phyloP scores from a whole-genome alignment of 306 rosid species.

The Canavalia gladiata region DNA sequence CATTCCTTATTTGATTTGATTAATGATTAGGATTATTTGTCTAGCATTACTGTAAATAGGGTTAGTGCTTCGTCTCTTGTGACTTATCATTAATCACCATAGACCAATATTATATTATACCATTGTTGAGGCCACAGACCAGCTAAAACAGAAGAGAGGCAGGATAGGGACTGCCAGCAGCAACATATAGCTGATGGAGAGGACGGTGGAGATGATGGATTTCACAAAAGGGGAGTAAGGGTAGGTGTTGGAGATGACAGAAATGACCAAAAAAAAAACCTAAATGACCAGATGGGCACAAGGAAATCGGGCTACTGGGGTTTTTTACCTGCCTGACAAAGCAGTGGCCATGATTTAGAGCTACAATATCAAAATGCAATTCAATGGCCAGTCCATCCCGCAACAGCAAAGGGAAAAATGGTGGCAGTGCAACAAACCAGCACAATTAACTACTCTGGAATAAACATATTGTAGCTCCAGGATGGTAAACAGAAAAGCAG shows the following conservation, averaged over 20 bases:
- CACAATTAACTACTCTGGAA: background rate
- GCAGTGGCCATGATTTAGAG: background rate
- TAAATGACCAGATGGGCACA: too few relatives aligned
- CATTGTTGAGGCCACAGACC: background rate
- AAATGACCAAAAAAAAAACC: too few relatives aligned
- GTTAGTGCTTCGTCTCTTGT: background rate
- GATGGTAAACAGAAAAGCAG: background rate
- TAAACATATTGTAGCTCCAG: conserved; percentile 3
- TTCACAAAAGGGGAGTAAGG: too few relatives aligned
- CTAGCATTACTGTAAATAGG: background rate
- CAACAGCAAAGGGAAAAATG: too few relatives aligned
- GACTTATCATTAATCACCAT: background rate
- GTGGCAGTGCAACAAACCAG: background rate
- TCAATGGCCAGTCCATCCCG: background rate
- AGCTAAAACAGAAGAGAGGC: too few relatives aligned
- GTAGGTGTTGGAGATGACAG: too few relatives aligned
- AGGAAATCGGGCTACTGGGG: too few relatives aligned
- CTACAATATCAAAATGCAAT: background rate
- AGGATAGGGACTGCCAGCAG: too few relatives aligned
- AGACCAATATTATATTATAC: background rate
- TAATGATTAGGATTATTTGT: background rate
- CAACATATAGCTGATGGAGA: too few relatives aligned
- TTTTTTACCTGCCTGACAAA: background rate
- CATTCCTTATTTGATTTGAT: background rate
- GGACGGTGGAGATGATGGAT: too few relatives aligned